Evolutionary conservation across 2,329 filamentous ascomycete species (phyloP).

Genomic region (Alternaria brassicae): DNA sequence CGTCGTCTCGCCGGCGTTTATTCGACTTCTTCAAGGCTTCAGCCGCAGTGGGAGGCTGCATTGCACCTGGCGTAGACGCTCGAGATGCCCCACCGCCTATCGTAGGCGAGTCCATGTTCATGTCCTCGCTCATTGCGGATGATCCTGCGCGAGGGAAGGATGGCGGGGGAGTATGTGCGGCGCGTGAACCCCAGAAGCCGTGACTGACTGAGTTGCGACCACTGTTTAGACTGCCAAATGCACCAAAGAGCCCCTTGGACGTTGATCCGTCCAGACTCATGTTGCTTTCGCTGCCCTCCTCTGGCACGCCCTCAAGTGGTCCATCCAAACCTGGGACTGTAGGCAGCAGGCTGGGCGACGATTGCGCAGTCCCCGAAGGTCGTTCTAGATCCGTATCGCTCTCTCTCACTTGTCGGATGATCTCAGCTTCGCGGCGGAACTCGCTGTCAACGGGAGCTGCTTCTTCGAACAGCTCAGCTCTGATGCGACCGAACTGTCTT

Average conservation of each 20-base stretch:
- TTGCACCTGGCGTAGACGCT: slow-evolving; percentile 48
- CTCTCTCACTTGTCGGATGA: slow-evolving; percentile 93
- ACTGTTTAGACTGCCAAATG: slow-evolving; percentile 78
- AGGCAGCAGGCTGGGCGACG: slow-evolving; percentile 71
- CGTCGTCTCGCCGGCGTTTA: slow-evolving; percentile 88
- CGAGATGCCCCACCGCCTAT: slow-evolving; percentile 42
- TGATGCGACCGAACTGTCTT: slow-evolving; percentile 91
- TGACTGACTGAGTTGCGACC: slow-evolving; percentile 76
- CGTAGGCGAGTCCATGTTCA: slow-evolving; percentile 73
- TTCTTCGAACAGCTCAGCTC: slow-evolving; percentile 88
- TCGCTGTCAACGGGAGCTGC: slow-evolving; percentile 86
- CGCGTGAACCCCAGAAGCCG: slow-evolving; percentile 79
- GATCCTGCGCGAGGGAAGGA: slow-evolving; percentile 64
- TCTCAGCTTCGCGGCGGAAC: slow-evolving; percentile 88
- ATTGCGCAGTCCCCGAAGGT: slow-evolving; percentile 66
- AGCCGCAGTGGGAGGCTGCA: slow-evolving; percentile 49
- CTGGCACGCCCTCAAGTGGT: slow-evolving; percentile 71
- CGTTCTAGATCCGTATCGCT: slow-evolving; percentile 71
- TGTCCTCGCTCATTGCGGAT: slow-evolving; percentile 68
- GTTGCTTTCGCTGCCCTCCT: slow-evolving; percentile 65
- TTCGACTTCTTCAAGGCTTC: slow-evolving; percentile 53
- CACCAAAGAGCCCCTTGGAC: slow-evolving; percentile 62
- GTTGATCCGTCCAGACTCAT: slow-evolving; percentile 59
- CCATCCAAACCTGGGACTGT: slow-evolving; percentile 63
- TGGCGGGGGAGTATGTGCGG: slow-evolving; percentile 62